Base-by-base conservation (phyloP, 192 early-diverging fungal genomes). In the Linnemannia exigua region DNA sequence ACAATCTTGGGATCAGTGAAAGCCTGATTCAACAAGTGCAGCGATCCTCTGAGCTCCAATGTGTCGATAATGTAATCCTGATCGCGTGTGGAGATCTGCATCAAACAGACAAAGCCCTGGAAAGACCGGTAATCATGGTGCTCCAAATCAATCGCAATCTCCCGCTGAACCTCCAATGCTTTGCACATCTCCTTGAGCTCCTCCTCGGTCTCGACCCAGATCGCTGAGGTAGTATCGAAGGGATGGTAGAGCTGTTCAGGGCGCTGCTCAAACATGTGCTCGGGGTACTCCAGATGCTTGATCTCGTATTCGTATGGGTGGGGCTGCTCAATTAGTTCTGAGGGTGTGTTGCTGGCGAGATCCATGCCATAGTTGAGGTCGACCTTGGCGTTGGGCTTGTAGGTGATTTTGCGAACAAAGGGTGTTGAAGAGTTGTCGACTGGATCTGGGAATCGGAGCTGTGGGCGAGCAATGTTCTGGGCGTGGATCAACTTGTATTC, bases 271-370 rank as follows among this genome's bases (percentile, higher is more conserved):
- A 97, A 97, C 79, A 98, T 90, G 54, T 88, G 88, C 14, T 75
- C 41, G 6, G 99, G 96, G 76, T 94, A 94, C n/a, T 94, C 89
- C 44, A 96, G 80, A 81, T 96, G 87, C 48, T 88, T 88, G 81
- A 99, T 98, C 89, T 99, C 98, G 80, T 95, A 94, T 72, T 94
- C 91, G 83, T 99, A 99, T 46, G 99, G 97, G 82, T 99, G 97
- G 36, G 95, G 91, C 78, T 70, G 88, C 25, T n/a, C 41, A 31
- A 73, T 50, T 12, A 54, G 19, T 17, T 79, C 73, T n/a, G 76
- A 66, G 15, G 67, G 69, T 22, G 77, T 80, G 58, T 48, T n/a
- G n/a, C 70, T 75, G 14, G 38, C 76, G 22, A 41, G 66, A 15
- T 86, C 78, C 78, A 86, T 68, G 52, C 92, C 91, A 44, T 93